Base-by-base conservation (phyloP, 768 basidiomycete genomes). In the Royoungia palumana region DNA sequence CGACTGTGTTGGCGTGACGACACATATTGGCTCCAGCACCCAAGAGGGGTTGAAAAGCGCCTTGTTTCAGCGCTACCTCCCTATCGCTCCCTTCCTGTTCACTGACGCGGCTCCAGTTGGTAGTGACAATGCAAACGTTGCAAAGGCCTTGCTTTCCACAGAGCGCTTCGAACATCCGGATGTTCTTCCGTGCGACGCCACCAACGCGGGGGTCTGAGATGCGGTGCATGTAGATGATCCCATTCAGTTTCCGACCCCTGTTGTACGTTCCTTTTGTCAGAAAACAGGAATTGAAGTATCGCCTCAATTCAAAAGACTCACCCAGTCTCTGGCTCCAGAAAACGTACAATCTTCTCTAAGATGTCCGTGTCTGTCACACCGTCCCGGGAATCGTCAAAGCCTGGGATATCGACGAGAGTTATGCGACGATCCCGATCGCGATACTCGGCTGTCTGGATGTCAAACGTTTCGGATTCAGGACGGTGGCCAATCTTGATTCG, bases 71-170 rank as follows among this genome's bases (percentile, higher is more conserved):
- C 17, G 66, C 69, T 6, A 11, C 34, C 35, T 44, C 70, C 11
- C 72, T 62, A 16, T 39, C 40, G 21, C 50, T 41, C 9, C 63
- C 70, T 4, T 66, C 49, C 6, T 60, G 55, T 22, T 48, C 46
- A 13, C 53, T 59, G 35, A 72, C 65, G 25, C 66, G 55, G 19
- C 60, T 67, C 76, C 76, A 77, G 71, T 72, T 76, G 14, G 68
- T 78, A 1, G 78, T 77, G 30, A 70, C 70, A 39, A 79, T 66
- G 6, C 73, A 60, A n/a, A 79, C 74, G 44, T 72, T 76, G 36
- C 60, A 49, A 14, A 78, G 67, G 13, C 71, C 63, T 11, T 51
- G 58, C 24, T 71, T 67, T 1, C 77, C 77, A 40, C 77, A 79
- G 17, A 79, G 64, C 46, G 71, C 63, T 19, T 70, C 53, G 59